Evolutionary conservation across 192 early-diverging fungal species (phyloP).

Genomic region (Entomortierella chlamydospora): DNA sequence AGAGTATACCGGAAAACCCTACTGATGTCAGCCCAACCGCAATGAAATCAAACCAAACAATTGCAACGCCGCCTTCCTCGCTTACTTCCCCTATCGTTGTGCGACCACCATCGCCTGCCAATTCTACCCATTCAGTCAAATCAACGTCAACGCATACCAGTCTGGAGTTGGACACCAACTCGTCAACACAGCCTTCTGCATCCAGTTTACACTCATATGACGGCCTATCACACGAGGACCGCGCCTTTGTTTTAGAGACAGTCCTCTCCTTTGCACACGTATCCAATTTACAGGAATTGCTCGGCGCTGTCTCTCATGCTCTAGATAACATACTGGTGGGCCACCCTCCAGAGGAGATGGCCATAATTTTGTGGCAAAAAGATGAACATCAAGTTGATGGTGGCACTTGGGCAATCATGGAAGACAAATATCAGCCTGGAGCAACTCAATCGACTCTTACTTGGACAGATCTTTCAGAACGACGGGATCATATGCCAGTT

Average conservation of each 20-base stretch:
- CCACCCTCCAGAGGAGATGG: conserved; percentile 54
- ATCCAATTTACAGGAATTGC: conserved; percentile 31
- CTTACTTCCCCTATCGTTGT: conserved; percentile 4
- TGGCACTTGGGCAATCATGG: conserved; percentile 48
- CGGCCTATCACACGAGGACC: conserved; percentile 26
- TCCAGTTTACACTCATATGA: conserved; percentile 3
- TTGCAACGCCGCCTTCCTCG: conserved; percentile 15
- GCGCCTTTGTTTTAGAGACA: conserved; percentile 37
- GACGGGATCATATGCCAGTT: conserved; percentile 53
- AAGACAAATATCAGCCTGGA: conserved; percentile 43
- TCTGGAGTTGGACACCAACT: conserved; percentile 24
- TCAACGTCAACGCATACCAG: conserved; percentile 28
- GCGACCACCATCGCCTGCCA: conserved; percentile 29
- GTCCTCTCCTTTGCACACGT: conserved; percentile 27
- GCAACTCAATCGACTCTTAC: conserved; percentile 28
- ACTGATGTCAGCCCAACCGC: neutral
- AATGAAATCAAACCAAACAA: conserved; percentile 9
- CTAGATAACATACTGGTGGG: conserved; percentile 40
- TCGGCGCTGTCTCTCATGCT: conserved; percentile 33
- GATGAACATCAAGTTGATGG: conserved; percentile 30
- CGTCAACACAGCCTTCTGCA: neutral
- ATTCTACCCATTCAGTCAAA: conserved; percentile 21
- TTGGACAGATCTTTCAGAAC: conserved; percentile 45
- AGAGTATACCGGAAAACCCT: neutral
- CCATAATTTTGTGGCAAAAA: conserved; percentile 52